Percentiles rank a stretch among this genome's conserved stretches.
phyloP scores from a whole-genome alignment of 139 green algal species.

The Limnomonas spitsbergensis region DNA sequence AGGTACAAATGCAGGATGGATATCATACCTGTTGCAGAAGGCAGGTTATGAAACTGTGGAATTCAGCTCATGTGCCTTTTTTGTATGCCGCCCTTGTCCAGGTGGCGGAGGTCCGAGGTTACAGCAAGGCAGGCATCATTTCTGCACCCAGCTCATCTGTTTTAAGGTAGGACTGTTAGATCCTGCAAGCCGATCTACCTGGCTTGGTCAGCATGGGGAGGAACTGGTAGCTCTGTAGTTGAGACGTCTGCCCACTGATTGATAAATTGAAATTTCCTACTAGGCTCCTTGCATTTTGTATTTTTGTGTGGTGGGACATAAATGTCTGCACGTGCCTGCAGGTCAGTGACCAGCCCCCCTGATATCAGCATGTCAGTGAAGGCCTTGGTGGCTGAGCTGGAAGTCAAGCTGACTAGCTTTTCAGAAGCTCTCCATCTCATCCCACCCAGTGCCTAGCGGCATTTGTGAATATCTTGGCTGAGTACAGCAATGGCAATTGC shows the following conservation, averaged over 20 bases:
- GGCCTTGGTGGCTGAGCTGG: not conserved
- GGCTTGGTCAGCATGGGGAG: too few species aligned
- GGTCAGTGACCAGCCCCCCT: slow-evolving; percentile 4
- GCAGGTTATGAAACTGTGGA: too few species aligned
- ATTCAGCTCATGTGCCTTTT: not conserved
- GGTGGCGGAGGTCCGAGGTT: not conserved
- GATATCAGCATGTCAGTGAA: slow-evolving; percentile 19
- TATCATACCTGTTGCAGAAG: too few species aligned
- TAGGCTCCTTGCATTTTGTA: not conserved
- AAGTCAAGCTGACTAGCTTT: slow-evolving; percentile 4
- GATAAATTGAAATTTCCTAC: not conserved
- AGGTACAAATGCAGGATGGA: slow-evolving; percentile 3
- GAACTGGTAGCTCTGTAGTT: not conserved
- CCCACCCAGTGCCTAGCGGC: not conserved
- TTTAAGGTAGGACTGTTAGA: not conserved
- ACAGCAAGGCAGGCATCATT: not conserved
- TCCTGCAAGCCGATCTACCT: too few species aligned
- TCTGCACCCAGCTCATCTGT: slow-evolving; percentile 1
- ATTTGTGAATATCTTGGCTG: too few species aligned
- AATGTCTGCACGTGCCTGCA: not conserved
- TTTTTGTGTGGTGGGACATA: not conserved
- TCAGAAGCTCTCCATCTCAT: slow-evolving; percentile 6
- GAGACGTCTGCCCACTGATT: not conserved
- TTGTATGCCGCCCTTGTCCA: not conserved
- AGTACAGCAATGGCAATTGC: too few species aligned